Percentiles rank a stretch among this genome's conserved stretches.
Evolutionary conservation across 1,284 basidiomycete genomes (phyloP).

Genomic region (Pseudozyma thailandica): DNA sequence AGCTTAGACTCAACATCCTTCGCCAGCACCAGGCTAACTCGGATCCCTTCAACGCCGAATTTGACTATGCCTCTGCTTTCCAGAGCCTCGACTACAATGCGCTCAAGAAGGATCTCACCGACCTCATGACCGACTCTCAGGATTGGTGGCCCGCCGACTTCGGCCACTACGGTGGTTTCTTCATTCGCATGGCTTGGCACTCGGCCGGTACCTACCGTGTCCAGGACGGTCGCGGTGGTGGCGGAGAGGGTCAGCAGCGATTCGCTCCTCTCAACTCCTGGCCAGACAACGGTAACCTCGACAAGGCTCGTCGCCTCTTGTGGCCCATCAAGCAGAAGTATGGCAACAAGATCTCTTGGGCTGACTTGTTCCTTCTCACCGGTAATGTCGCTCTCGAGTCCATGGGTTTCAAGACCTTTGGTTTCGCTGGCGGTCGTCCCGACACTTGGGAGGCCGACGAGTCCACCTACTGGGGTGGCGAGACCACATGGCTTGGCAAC

Average conservation of each 20-base stretch:
- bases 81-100: conserved; percentile 43
- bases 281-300: conserved; percentile 46
- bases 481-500: conserved; percentile 47
- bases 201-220: conserved; percentile 47
- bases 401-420: conserved; percentile 48
- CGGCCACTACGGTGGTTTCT: conserved; percentile 47
- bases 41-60: conserved; percentile 33
- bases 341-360: conserved; percentile 47
- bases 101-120: conserved; percentile 39
- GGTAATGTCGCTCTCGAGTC: conserved; percentile 48
- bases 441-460: conserved; percentile 49
- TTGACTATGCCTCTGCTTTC: conserved; percentile 39
- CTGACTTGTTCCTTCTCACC: conserved; percentile 31
- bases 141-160: conserved; percentile 47
- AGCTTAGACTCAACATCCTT: conserved; percentile 35
- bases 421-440: conserved; percentile 40
- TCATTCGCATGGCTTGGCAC: conserved; percentile 44
- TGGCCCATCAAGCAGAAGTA: conserved; percentile 52
- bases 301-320: conserved; percentile 46
- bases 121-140: conserved; percentile 43
- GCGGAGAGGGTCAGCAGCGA: conserved; percentile 43
- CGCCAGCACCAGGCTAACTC: conserved; percentile 41
- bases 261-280: conserved; percentile 48
- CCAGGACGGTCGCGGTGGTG: conserved; percentile 44
- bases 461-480: conserved; percentile 48